Evolutionary conservation across 306 rosid genomes (phyloP).

Genomic region (Crataegus laevigata): DNA sequence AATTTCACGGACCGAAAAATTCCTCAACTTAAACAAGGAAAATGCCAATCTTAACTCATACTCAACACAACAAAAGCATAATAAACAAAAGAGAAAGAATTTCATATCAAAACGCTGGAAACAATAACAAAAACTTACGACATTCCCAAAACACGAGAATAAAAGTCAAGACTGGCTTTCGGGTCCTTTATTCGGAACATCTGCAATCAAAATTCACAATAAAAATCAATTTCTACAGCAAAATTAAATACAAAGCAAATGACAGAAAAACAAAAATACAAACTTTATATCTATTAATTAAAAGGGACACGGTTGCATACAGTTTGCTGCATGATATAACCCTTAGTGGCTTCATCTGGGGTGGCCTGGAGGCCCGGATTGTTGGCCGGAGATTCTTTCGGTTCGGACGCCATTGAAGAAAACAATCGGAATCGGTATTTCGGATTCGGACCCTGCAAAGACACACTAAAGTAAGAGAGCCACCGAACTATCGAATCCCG

Average conservation of each 20-base stretch:
- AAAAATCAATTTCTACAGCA: neutral
- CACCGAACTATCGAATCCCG: neutral
- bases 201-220: slow-evolving; percentile 13
- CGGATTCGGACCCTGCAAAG: slow-evolving; percentile 31
- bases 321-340: slow-evolving; percentile 87
- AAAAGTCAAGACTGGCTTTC: slow-evolving; percentile 81
- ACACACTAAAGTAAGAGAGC: neutral
- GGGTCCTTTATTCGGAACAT: slow-evolving; percentile 93
- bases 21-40: neutral
- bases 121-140: slow-evolving; percentile 49
- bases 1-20: no score
- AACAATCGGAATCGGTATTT: slow-evolving; percentile 32
- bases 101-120: neutral
- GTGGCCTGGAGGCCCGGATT: slow-evolving; percentile 70
- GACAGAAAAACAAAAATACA: neutral
- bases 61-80: neutral
- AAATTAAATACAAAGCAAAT: neutral
- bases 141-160: slow-evolving; percentile 93
- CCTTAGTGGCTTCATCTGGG: slow-evolving; percentile 73
- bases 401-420: slow-evolving; percentile 75
- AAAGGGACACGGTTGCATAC: slow-evolving; percentile 19
- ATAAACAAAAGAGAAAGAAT: neutral
- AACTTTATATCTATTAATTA: neutral
- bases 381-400: slow-evolving; percentile 57
- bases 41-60: neutral